Conservation (phyloP, 2,329 filamentous ascomycete species). For the Chaetomium globosum region DNA sequence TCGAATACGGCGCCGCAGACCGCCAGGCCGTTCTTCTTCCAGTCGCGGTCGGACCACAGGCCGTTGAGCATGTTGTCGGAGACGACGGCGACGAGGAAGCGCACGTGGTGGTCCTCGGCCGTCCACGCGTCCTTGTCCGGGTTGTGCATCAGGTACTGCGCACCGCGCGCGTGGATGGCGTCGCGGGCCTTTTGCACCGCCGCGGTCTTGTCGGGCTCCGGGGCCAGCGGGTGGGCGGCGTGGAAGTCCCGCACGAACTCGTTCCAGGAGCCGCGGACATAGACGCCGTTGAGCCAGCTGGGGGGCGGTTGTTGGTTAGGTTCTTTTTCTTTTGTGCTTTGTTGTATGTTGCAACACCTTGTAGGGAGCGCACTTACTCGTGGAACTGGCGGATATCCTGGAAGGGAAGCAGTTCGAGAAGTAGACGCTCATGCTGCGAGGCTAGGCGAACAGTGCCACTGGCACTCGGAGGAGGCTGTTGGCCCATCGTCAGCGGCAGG, state of each 20-base stretch:
- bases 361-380: conserved; percentile 27
- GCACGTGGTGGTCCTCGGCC: conserved; percentile 45
- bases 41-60: conserved; percentile 42
- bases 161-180: conserved; percentile 39
- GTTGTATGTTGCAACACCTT: background rate
- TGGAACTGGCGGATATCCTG: conserved; percentile 42
- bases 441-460: conserved; percentile 28
- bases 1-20: conserved; percentile 45
- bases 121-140: conserved; percentile 45
- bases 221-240: conserved; percentile 30
- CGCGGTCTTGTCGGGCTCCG: conserved; percentile 43
- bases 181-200: conserved; percentile 41
- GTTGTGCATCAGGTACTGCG: conserved; percentile 44
- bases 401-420: conserved; percentile 47
- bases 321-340: background rate
- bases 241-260: conserved; percentile 45
- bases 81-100: conserved; percentile 46
- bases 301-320: background rate
- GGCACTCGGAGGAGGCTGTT: conserved; percentile 1
- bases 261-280: conserved; percentile 44
- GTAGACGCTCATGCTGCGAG: conserved; percentile 45
- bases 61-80: conserved; percentile 42
- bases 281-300: conserved; percentile 41
- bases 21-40: conserved; percentile 40
- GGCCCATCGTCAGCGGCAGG: conserved; percentile 23